Percentiles rank a stretch among this genome's conserved stretches.
phyloP scores from a whole-genome alignment of 1,139 yeast species.

The Blastobotrys persicus region DNA sequence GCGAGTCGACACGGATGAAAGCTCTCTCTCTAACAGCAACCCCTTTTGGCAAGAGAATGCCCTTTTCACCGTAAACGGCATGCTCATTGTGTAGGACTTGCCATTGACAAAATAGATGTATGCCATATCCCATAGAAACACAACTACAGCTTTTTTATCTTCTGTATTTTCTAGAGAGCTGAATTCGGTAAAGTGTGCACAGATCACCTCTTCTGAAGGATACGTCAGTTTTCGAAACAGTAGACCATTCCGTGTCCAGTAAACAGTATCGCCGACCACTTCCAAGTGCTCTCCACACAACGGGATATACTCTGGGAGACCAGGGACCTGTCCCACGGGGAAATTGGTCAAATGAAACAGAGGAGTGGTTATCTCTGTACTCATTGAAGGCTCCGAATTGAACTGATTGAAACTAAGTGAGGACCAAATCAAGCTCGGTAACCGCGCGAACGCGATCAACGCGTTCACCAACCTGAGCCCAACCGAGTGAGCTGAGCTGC shows the following conservation, averaged over 20 bases:
- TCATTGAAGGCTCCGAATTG: not conserved
- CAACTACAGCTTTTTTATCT: constrained; percentile 24
- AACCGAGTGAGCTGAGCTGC: too few relatives aligned
- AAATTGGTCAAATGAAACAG: not conserved
- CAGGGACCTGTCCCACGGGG: not conserved
- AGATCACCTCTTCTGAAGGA: constrained; percentile 45
- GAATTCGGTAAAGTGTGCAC: constrained; percentile 52
- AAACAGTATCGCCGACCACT: constrained; percentile 37
- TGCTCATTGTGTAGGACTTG: constrained; percentile 52
- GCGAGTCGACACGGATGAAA: constrained; percentile 10
- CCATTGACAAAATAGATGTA: constrained; percentile 61
- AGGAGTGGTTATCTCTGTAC: constrained; percentile 1
- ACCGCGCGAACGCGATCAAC: too few relatives aligned
- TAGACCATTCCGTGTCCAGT: constrained; percentile 50
- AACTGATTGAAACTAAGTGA: too few relatives aligned
- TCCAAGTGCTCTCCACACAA: constrained; percentile 17
- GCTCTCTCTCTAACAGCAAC: constrained; percentile 54
- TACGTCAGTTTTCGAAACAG: constrained; percentile 50
- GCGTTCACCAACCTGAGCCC: too few relatives aligned
- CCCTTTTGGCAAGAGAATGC: constrained; percentile 67
- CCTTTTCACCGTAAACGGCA: constrained; percentile 58
- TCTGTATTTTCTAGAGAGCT: constrained; percentile 16
- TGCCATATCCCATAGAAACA: constrained; percentile 31
- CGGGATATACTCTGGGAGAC: constrained; percentile 9
- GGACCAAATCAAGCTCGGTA: too few relatives aligned